Evolutionary conservation across 768 basidiomycete genomes (phyloP).

Genomic region (Exsudoporus frostii): DNA sequence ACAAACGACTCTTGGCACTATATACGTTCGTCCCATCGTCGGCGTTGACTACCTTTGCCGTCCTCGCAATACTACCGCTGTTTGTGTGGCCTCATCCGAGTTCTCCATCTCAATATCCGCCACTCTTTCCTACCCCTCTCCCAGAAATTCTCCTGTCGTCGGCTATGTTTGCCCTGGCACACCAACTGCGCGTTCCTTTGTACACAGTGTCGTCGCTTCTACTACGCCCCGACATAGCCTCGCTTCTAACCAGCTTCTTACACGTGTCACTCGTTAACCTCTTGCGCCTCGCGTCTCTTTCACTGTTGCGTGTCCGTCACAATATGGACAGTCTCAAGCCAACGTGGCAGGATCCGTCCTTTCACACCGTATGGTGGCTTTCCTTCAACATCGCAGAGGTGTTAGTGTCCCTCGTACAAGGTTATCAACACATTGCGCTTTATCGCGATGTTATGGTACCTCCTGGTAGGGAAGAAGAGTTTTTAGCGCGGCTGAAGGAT

Average conservation of each 20-base stretch:
- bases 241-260: constrained; percentile 38
- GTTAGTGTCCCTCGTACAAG: constrained; percentile 60
- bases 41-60: constrained; percentile 44
- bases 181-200: constrained; percentile 32
- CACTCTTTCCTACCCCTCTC: constrained; percentile 57
- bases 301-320: constrained; percentile 50
- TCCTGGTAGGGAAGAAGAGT: constrained; percentile 38
- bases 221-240: constrained; percentile 26
- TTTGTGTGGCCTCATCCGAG: constrained; percentile 44
- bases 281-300: constrained; percentile 53
- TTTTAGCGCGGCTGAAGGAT: constrained; percentile 32
- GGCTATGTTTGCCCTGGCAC: constrained; percentile 45
- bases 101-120: constrained; percentile 40
- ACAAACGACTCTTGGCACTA: constrained; percentile 48
- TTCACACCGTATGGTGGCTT: constrained; percentile 72
- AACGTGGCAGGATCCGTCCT: constrained; percentile 55
- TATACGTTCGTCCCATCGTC: constrained; percentile 62
- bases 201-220: constrained; percentile 35
- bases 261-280: constrained; percentile 51
- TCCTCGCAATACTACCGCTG: constrained; percentile 49
- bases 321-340: constrained; percentile 41
- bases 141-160: constrained; percentile 62
- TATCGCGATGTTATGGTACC: constrained; percentile 69
- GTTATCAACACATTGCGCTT: constrained; percentile 62
- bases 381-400: constrained; percentile 70